Evolutionary conservation across 2,329 filamentous ascomycete genomes (phyloP).

Genomic region (Annulohypoxylon truncatum): DNA sequence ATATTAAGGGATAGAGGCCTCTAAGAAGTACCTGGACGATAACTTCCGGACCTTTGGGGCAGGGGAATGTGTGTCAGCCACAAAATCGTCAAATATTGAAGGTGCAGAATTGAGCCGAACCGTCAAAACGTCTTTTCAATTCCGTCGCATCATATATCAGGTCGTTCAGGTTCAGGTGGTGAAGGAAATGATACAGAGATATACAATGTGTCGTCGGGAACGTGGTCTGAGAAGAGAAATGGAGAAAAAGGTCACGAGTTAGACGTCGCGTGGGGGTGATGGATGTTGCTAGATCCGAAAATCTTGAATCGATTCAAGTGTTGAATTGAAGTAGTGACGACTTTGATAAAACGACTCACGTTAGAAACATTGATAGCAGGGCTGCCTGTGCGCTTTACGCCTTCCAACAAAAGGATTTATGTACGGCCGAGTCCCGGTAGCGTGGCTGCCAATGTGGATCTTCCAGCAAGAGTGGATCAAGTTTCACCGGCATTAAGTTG

Average conservation of each 20-base stretch:
- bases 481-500: background rate
- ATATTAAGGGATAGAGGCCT: slow-evolving; percentile 40
- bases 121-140: slow-evolving; percentile 50
- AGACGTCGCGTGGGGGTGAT: slow-evolving; percentile 6
- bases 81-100: slow-evolving; percentile 39
- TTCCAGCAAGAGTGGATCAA: background rate
- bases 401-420: slow-evolving; percentile 21
- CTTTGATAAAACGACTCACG: slow-evolving; percentile 38
- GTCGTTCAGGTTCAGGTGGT: slow-evolving; percentile 10
- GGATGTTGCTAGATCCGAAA: slow-evolving; percentile 22
- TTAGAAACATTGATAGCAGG: slow-evolving; percentile 24
- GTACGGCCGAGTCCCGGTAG: slow-evolving; percentile 21
- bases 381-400: slow-evolving; percentile 1
- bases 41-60: slow-evolving; percentile 44
- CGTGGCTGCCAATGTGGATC: background rate
- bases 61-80: slow-evolving; percentile 47
- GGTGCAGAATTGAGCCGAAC: slow-evolving; percentile 52
- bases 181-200: slow-evolving; percentile 1
- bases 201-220: background rate
- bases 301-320: slow-evolving; percentile 31
- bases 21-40: slow-evolving; percentile 35
- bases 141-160: slow-evolving; percentile 45
- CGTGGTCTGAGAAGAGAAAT: background rate
- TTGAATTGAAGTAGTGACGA: slow-evolving; percentile 26
- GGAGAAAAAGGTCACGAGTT: slow-evolving; percentile 5